Base-by-base conservation (phyloP, 2,329 filamentous ascomycete species). In the Exophiala xenobiotica region DNA sequence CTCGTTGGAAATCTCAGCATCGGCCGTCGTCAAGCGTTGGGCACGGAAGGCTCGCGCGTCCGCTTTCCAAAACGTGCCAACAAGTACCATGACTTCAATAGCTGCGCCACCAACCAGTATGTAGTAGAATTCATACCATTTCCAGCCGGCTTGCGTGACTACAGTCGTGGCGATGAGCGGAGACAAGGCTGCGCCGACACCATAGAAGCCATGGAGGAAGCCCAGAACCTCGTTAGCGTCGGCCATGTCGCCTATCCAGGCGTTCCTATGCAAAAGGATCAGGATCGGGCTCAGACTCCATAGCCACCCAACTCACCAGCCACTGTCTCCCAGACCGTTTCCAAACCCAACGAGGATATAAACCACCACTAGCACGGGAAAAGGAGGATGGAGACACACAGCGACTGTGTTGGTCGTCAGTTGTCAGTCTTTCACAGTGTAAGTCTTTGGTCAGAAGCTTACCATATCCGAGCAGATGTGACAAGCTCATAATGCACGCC, bases 41-140 rank as follows among this genome's bases (percentile, higher is more conserved):
- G 49, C 54, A 14, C 46, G 46, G 24, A 57, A 61, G 9, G 56
- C 59, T 16, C 24, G 45, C 8, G 45, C 59, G 26, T 57, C 56
- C 3, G 59, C 51, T 39, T 54, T 54, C 55, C 56, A 87, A 66
- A 90, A 90, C 2, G 82, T 76, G 18, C 46, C 35, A 3, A 56
- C 49, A 9, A 57, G 44, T 18, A 56, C n/a, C 6, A 47, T 24
- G 5, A 60, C 40, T 38, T 60, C 55, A 19, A 60, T 18, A 4
- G 49, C 39, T 29, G 55, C 49, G 14, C 42, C 56, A 12, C 55
- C 58, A 18, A 85, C 79, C 81, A 88, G 85, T 48, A 88, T 68
- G 62, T 87, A 88, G 68, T 87, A 90, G 68, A 85, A 90, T 6
- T 73, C 71, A 60, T 85, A 88, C 87, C 87, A 90, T 2, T 70